Base-by-base conservation (phyloP, 2,329 filamentous ascomycete genomes). In the Colletotrichum eremochloae region DNA sequence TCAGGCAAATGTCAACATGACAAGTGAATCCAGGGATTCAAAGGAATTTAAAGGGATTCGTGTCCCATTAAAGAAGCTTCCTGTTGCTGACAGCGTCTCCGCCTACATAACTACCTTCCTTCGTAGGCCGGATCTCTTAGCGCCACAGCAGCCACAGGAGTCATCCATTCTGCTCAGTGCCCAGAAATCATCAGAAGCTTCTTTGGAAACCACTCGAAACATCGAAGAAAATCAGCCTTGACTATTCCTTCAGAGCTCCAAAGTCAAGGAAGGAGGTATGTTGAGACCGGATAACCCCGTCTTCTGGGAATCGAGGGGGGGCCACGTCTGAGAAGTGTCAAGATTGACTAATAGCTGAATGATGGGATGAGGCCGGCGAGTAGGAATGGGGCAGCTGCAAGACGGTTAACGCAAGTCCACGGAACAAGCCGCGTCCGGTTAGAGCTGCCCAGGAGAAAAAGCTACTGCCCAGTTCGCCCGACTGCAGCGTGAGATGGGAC, bases 391-490 rank as follows among this genome's bases (percentile, higher is more conserved):
- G n/a, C 44, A n/a, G 60, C 46, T 18, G n/a, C 31, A 64, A 31
- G 50, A 31, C 40, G 53, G 44, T 29, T 33, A 42, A 31, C 52
- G 33, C 33, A 55, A 60, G 11, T 60, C 36, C 36, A n/a, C 20
- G 46, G 53, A 31, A 52, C 29, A 46, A 24, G 1, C 31, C 4
- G 9, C 15, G 58, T 24, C 46, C 52, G 29, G 58, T 68, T 63
- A 46, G 65, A 68, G 57, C 52, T 68, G 64, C 68, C 68, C 64
- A 53, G n/a, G 52, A 62, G 38, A 24, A 56, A 71, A 57, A 40
- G 38, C 33, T 57, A 36, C 56, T 62, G 40, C 50, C 57, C 68
- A 38, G 29, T 55, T 56, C 58, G 44, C 58, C 67, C 36, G 58
- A 44, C 57, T 63, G 60, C 50, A 69, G 69, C 53, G 44, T 64